phyloP scores from a whole-genome alignment of 2,329 filamentous ascomycete species.

The Venturia effusa region DNA sequence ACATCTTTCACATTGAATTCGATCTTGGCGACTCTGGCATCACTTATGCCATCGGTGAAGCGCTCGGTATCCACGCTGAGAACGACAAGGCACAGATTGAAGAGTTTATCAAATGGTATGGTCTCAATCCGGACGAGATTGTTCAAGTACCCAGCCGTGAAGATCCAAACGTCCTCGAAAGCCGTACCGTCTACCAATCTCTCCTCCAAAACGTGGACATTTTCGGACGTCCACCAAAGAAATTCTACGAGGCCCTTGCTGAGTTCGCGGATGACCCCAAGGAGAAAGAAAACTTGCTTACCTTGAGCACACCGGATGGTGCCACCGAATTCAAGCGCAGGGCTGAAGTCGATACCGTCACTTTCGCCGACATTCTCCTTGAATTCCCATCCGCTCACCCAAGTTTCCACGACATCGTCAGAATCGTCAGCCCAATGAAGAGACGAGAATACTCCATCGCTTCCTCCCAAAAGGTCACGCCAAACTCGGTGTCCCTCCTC shows the following conservation, averaged over 20 bases:
- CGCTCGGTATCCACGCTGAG: constrained; percentile 89
- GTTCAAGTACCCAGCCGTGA: constrained; percentile 89
- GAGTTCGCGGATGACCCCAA: constrained; percentile 74
- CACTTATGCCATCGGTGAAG: constrained; percentile 94
- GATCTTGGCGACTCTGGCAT: constrained; percentile 85
- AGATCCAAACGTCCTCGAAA: constrained; percentile 61
- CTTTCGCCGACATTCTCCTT: constrained; percentile 79
- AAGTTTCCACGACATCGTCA: constrained; percentile 74
- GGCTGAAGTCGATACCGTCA: constrained; percentile 80
- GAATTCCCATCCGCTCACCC: constrained; percentile 88
- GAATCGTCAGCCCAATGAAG: constrained; percentile 85
- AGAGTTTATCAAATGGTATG: constrained; percentile 84
- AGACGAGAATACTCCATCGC: constrained; percentile 98
- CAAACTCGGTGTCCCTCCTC: constrained; percentile 82
- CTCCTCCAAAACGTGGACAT: constrained; percentile 91
- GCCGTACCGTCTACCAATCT: constrained; percentile 85
- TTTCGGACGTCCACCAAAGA: constrained; percentile 91
- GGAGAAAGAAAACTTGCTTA: constrained; percentile 70
- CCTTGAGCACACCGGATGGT: constrained; percentile 67
- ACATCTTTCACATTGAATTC: constrained; percentile 99
- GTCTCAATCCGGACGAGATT: constrained; percentile 67
- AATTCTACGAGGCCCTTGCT: constrained; percentile 88
- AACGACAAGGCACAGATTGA: constrained; percentile 72
- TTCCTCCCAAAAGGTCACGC: constrained; percentile 88
- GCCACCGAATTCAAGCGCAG: constrained; percentile 86